Base-by-base conservation (phyloP, 148 eudicot genomes). In the Camellia sinensis region DNA sequence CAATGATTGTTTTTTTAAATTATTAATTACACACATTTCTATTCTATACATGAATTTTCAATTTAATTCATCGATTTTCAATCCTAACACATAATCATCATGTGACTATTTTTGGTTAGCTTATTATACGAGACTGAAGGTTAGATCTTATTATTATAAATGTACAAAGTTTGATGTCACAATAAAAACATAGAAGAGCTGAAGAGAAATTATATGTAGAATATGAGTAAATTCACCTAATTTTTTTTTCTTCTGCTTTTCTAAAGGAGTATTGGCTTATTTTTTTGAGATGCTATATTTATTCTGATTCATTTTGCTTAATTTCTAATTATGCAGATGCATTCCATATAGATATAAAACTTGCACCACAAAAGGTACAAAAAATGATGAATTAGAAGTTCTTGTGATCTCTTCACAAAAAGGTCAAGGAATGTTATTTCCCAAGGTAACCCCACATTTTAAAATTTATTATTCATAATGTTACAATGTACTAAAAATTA, bases 371-470 rank as follows among this genome's bases (percentile, higher is more conserved):
- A 60, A 75, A 19, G 84, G 62, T 37, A 46, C 21, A 5, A 29
- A n/a, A 22, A 41, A 69, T 66, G 83, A 79, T 74, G 85, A 86
- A 53, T 74, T 90, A 37, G 91, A 90, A 70, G 93, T 90, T 79
- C 89, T 90, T 73, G 89, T 89, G 22, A 81, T 90, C 50, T 89
- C 89, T 79, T 89, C 91, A 43, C 90, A 86, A 78, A 90, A 89
- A 62, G 87, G 91, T 46, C 82, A 81, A 82, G 87, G 72, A 80
- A 90, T 90, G 91, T 72, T 90, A 85, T 90, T 90, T 68, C 93
- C 93, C 4, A 90, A 90, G 91, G 93, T 88, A 86, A 45, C 4
- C 11, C 22, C n/a, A 4, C 22, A 8, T 65, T 22, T 22, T 29
- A 4, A 40, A 67, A 46, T 71, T 46, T 52, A 44, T 66, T 52